Evolutionary conservation across 139 green algal genomes (phyloP).

Genomic region (Limnomonas spitsbergensis): DNA sequence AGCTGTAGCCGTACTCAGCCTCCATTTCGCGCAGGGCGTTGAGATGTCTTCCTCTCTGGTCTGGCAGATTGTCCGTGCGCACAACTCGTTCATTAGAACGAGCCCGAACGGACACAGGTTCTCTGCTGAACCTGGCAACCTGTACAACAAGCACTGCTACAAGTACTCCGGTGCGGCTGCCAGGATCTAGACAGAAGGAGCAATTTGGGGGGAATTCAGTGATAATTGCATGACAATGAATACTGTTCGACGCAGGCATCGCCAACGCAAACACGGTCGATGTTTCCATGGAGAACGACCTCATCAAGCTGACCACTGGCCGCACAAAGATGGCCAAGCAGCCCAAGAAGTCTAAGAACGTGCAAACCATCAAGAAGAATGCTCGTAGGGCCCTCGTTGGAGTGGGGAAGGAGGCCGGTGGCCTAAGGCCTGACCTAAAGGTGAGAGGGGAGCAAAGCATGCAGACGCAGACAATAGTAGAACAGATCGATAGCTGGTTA

Average conservation of each 20-base stretch:
- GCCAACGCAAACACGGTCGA: slow-evolving; percentile 52
- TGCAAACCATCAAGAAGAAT: slow-evolving; percentile 41
- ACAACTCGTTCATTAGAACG: slow-evolving; percentile 71
- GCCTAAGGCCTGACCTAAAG: slow-evolving; percentile 50
- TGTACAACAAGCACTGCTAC: slow-evolving; percentile 77
- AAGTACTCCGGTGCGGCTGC: slow-evolving; percentile 72
- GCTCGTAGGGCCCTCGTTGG: slow-evolving; percentile 28
- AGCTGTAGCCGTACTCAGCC: too few relatives aligned
- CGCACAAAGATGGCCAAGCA: slow-evolving; percentile 47
- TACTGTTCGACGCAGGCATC: slow-evolving; percentile 41
- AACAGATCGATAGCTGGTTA: too few relatives aligned
- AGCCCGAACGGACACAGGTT: slow-evolving; percentile 52
- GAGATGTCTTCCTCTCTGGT: slow-evolving; percentile 28
- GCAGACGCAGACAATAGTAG: not conserved
- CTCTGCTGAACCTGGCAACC: slow-evolving; percentile 68
- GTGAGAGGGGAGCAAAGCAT: too few relatives aligned
- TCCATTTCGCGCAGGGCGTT: not conserved
- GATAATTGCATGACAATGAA: too few relatives aligned
- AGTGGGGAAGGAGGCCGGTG: slow-evolving; percentile 46
- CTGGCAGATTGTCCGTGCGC: slow-evolving; percentile 58
- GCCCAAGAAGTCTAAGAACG: slow-evolving; percentile 29
- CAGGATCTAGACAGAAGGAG: too few relatives aligned
- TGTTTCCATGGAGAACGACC: slow-evolving; percentile 43
- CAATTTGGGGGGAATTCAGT: too few relatives aligned
- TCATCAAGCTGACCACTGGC: slow-evolving; percentile 21